A percentile compares a stretch with the other conserved stretches of the same genome.
Conservation (phyloP, 1,139 yeast species). For the Suhomyces bribrorum region DNA sequence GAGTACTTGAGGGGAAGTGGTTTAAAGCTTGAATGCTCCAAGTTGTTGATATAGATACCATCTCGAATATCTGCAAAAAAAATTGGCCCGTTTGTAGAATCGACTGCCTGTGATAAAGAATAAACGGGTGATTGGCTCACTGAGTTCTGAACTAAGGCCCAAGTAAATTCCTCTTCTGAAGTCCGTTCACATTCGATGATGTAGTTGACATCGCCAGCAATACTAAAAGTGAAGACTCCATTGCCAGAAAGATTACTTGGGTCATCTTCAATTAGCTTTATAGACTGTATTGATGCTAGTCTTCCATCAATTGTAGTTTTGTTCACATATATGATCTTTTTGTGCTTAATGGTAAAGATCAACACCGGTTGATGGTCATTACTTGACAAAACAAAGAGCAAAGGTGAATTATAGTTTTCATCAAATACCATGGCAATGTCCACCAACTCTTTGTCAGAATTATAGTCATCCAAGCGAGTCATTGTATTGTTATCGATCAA, state of each 20-base stretch:
- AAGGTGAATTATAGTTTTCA: not conserved
- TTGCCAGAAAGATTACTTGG: not conserved
- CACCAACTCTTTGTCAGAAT: slow-evolving; percentile 18
- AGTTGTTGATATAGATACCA: slow-evolving; percentile 17
- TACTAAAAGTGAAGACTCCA: slow-evolving; percentile 5
- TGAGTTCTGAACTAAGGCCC: slow-evolving; percentile 1
- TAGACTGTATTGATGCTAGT: slow-evolving; percentile 2
- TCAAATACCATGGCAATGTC: slow-evolving; percentile 18
- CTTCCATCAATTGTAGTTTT: slow-evolving; percentile 1
- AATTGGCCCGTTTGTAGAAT: slow-evolving; percentile 8
- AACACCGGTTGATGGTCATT: slow-evolving; percentile 2
- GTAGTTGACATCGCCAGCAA: slow-evolving; percentile 7
- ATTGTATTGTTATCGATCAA: slow-evolving; percentile 19
- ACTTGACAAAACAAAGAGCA: slow-evolving; percentile 9
- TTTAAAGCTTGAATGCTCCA: not conserved
- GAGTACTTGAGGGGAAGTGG: slow-evolving; percentile 7
- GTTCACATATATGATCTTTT: slow-evolving; percentile 1
- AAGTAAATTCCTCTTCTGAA: not conserved
- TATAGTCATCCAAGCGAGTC: slow-evolving; percentile 14
- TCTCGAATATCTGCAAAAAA: slow-evolving; percentile 25
- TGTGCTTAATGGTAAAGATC: slow-evolving; percentile 4
- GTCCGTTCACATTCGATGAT: slow-evolving; percentile 3
- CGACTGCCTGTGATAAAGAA: slow-evolving; percentile 15
- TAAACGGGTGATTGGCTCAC: slow-evolving; percentile 10
- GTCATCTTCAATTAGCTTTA: not conserved